Percentiles rank a stretch among this genome's conserved stretches.
Conservation (phyloP, 2,329 filamentous ascomycete species). For the Epichloe uncinata region DNA sequence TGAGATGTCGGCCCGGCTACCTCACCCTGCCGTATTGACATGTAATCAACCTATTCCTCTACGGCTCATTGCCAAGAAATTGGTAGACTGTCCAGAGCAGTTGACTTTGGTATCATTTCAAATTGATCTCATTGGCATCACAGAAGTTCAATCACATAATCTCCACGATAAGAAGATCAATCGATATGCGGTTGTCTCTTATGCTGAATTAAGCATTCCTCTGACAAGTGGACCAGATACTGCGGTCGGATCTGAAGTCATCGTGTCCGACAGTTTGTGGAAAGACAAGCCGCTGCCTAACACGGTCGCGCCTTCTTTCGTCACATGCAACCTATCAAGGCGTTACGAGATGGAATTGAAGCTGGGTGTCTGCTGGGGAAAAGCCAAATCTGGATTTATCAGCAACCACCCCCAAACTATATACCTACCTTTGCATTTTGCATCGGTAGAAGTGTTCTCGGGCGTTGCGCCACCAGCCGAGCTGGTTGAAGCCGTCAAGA, state of each 20-base stretch:
- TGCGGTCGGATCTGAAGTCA: slow-evolving; percentile 50
- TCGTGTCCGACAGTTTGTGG: slow-evolving; percentile 64
- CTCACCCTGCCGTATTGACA: slow-evolving; percentile 76
- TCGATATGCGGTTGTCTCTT: slow-evolving; percentile 63
- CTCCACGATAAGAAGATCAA: slow-evolving; percentile 55
- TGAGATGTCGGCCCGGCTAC: slow-evolving; percentile 65
- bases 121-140: slow-evolving; percentile 68
- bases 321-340: slow-evolving; percentile 75
- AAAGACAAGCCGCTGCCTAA: slow-evolving; percentile 59
- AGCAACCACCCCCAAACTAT: slow-evolving; percentile 44
- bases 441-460: slow-evolving; percentile 64
- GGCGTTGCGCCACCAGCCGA: slow-evolving; percentile 71
- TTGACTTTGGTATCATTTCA: slow-evolving; percentile 69
- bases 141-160: slow-evolving; percentile 66
- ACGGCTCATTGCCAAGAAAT: slow-evolving; percentile 64
- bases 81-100: slow-evolving; percentile 53
- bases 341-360: slow-evolving; percentile 74
- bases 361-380: slow-evolving; percentile 64
- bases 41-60: slow-evolving; percentile 79
- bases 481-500: slow-evolving; percentile 48
- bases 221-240: slow-evolving; percentile 44
- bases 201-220: slow-evolving; percentile 57
- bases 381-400: slow-evolving; percentile 25
- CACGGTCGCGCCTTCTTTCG: slow-evolving; percentile 75
- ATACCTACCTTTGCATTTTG: slow-evolving; percentile 64